phyloP scores from a whole-genome alignment of 257 asterid genomes.

The Solanum gracilifrons region DNA sequence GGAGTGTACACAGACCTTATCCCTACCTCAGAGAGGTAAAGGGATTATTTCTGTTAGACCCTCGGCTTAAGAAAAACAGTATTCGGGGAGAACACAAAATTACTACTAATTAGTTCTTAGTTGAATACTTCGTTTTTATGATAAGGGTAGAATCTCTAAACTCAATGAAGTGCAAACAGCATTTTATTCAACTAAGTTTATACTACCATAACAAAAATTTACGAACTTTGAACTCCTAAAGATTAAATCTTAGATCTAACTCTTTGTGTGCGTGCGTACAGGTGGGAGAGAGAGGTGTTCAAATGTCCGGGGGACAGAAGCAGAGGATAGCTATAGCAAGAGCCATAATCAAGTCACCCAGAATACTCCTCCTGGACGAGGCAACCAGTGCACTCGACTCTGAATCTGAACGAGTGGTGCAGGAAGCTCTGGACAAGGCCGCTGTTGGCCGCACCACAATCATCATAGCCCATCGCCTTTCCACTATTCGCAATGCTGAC shows the following conservation, averaged over 20 bases:
- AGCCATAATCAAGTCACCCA: conserved; percentile 56
- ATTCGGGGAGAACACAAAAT: not conserved
- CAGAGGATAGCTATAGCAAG: conserved; percentile 94
- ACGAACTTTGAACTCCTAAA: not conserved
- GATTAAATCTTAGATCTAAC: not conserved
- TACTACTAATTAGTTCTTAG: not conserved
- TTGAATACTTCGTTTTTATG: not conserved
- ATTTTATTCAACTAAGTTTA: not conserved
- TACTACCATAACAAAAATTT: not conserved
- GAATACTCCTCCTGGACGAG: conserved; percentile 81
- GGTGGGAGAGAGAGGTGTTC: conserved; percentile 97
- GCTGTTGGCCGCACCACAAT: conserved; percentile 77
- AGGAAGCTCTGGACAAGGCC: conserved; percentile 83
- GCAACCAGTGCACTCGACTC: conserved; percentile 95
- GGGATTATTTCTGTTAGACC: not conserved
- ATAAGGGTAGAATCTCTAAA: not conserved
- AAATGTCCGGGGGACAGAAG: conserved; percentile 96
- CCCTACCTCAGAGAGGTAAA: too few relatives aligned
- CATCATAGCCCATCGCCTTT: conserved; percentile 81
- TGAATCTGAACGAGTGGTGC: conserved; percentile 72
- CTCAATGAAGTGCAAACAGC: not conserved
- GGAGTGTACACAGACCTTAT: not conserved
- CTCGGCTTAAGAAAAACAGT: not conserved
- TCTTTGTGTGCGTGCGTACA: conserved; percentile 3
- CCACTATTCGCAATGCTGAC: conserved; percentile 80